Base-by-base conservation (phyloP, 371 early-diverging fungal genomes). In the Mortierella sp. region DNA sequence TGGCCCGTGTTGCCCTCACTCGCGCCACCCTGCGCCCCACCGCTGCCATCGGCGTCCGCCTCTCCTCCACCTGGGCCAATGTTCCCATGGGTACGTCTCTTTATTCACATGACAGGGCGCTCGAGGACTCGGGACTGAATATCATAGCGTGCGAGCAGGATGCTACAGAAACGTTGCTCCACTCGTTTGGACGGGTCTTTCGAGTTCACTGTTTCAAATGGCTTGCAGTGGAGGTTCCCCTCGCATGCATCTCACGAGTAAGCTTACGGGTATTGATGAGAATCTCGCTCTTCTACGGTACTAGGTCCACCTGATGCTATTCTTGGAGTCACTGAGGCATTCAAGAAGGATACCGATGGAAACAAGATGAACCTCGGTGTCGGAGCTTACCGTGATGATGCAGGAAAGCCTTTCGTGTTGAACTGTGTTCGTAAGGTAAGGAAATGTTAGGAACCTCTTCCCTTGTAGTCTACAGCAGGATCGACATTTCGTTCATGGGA, bases 301-400 rank as follows among this genome's bases (percentile, higher is more conserved):
- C 37, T 67, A 89, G 94, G 96, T 60, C 97, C 96, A 54, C 96
- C 98, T 51, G 98, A 98, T 82, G 92, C 97, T 28, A 98, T 98
- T 78, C 90, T 98, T 60, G 95, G 94, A 70, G 93, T 98, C 60
- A 95, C 95, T 55, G 99, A 97, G 79, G 98, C 98, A 25, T 98
- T 91, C 90, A 96, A 94, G 90, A 91, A 86, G 64, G 97, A 98
- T 78, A 82, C 81, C 48, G 90, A 94, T 79, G 81, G 95, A 14
- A 85, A 84, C 66, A 98, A 98, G 90, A 98, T 98, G 91, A 98
- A 98, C 87, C 86, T 98, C 60, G 97, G 98, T 72, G 98, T 97
- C 27, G 99, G 99, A 78, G 99, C 98, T 39, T 98, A 97, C 85
- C 92, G 98, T 78, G 95, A 96, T 77, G 97, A 98, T 82, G 84